Conservation (phyloP, 345 rosid species). For the Xanthoceras sorbifolium region DNA sequence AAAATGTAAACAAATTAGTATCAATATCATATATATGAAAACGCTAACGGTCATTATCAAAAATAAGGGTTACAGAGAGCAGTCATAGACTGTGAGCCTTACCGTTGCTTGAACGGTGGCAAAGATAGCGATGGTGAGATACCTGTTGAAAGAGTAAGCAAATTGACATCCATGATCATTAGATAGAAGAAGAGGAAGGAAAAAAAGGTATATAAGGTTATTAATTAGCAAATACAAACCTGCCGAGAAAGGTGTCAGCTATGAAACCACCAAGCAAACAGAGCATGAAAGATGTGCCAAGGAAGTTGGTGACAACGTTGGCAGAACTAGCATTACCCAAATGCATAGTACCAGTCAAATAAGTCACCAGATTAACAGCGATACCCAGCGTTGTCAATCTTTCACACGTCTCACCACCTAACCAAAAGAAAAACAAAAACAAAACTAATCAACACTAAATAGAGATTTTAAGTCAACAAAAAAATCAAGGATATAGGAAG, state of each 20-base stretch:
- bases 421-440: background rate
- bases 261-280: slow-evolving; percentile 91
- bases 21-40: too few relatives aligned
- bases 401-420: slow-evolving; percentile 83
- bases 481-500: background rate
- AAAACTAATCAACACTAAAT: background rate
- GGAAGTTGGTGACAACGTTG: slow-evolving; percentile 84
- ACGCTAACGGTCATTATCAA: background rate
- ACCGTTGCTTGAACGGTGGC: slow-evolving; percentile 84
- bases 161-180: background rate
- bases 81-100: slow-evolving; percentile 17
- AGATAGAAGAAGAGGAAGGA: background rate
- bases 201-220: background rate
- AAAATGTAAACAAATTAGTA: too few relatives aligned
- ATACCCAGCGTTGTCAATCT: slow-evolving; percentile 92
- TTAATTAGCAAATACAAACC: slow-evolving; percentile 32
- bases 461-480: background rate
- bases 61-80: too few relatives aligned
- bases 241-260: slow-evolving; percentile 96
- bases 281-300: slow-evolving; percentile 95
- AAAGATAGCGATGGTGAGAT: slow-evolving; percentile 82
- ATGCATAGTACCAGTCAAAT: slow-evolving; percentile 90
- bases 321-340: slow-evolving; percentile 85
- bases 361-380: slow-evolving; percentile 91
- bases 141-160: slow-evolving; percentile 44